Percentiles rank a stretch among this genome's conserved stretches.
Evolutionary conservation across 2,329 filamentous ascomycete species (phyloP).

Genomic region (Purpureocillium takamizusanense): DNA sequence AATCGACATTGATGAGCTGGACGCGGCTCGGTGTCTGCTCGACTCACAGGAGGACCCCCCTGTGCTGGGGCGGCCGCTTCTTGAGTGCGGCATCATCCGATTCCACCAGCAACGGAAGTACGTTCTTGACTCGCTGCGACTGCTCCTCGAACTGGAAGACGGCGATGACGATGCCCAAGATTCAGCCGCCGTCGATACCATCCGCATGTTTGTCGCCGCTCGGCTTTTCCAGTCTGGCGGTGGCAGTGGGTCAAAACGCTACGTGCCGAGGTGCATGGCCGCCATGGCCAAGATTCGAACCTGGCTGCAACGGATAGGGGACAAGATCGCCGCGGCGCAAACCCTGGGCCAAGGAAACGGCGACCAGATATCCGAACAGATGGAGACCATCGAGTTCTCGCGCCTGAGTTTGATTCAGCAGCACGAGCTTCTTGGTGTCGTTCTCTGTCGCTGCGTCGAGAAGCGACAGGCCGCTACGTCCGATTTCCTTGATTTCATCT

Average conservation of each 20-base stretch:
- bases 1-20: conserved; percentile 80
- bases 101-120: conserved; percentile 83
- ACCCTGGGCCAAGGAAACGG: conserved; percentile 60
- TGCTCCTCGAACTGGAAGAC: conserved; percentile 61
- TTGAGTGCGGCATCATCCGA: conserved; percentile 73
- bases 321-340: conserved; percentile 66
- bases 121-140: conserved; percentile 72
- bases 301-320: conserved; percentile 67
- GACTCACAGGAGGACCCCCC: conserved; percentile 62
- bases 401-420: conserved; percentile 74
- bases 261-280: conserved; percentile 65
- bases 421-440: conserved; percentile 79
- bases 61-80: conserved; percentile 60
- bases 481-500: conserved; percentile 68
- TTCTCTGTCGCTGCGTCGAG: conserved; percentile 70
- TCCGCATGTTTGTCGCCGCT: conserved; percentile 24
- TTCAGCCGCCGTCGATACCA: conserved; percentile 18
- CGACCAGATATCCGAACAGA: conserved; percentile 46
- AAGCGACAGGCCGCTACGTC: conserved; percentile 58
- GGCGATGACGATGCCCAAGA: conserved; percentile 48
- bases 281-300: conserved; percentile 68
- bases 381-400: conserved; percentile 74
- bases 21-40: conserved; percentile 69
- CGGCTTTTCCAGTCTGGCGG: conserved; percentile 21
- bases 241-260: conserved; percentile 42